These are phyloP conservation scores for Coemansia furcata DNA, from an alignment of 192 early-diverging fungal genomes.

Conservation along the genomic window DNA sequence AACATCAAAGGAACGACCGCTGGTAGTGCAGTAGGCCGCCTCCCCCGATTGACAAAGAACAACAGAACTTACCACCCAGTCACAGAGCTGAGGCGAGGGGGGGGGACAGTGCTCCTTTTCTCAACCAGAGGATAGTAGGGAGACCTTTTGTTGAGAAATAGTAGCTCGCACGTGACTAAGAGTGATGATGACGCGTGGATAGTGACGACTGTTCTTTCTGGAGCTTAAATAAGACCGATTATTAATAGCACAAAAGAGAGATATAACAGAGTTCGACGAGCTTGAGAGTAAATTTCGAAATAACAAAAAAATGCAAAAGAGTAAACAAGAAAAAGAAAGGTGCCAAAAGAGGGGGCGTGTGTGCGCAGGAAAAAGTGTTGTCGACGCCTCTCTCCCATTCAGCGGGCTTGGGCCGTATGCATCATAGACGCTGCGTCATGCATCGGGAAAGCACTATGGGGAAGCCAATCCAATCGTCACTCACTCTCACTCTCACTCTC, in stretches of 20 bases:
- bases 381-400: neutral
- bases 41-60: neutral
- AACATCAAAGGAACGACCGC: neutral
- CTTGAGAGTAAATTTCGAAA: neutral
- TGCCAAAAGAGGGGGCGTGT: neutral
- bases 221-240: neutral
- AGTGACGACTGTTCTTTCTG: neutral
- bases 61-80: neutral
- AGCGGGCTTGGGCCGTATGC: neutral
- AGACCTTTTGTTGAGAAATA: neutral
- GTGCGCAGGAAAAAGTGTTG: neutral
- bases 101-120: neutral
- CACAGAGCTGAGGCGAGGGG: neutral
- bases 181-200: neutral
- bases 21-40: neutral
- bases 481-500: neutral
- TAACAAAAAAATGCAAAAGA: neutral
- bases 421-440: neutral
- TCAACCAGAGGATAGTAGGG: neutral
- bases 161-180: neutral
- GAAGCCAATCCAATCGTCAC: neutral
- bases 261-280: neutral
- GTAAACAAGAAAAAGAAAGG: neutral
- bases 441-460: neutral
- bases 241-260: conserved; percentile 1